Evolutionary conservation across 169 alveolate genomes (phyloP), one percentile per base, ranked within the genome.

Genomic region (Theileria annulata): DNA sequence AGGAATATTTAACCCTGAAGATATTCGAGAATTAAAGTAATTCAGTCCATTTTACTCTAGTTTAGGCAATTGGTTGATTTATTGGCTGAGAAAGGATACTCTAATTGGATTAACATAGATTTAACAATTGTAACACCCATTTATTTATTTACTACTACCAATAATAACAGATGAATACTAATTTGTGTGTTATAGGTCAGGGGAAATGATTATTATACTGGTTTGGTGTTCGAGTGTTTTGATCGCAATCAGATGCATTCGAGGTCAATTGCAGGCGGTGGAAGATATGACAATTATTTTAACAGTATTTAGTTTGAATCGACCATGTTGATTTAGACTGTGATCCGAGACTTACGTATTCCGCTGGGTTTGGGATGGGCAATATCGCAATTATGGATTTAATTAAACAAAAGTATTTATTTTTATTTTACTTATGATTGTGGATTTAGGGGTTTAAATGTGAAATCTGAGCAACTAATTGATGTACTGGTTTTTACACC

Each of bases 291-390:
- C 71, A 75, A 82, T 56, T 82, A 76, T 48, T 82, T 75, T 17
- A 30, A 58, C 28, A 49, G 79, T 72, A 27, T 31, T 28, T 56
- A 25, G 25, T 59, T 23, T 37, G 17, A 56, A 71, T 15, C 9
- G 25, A 27, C n/a, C 6, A 17, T 21, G 1, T 21, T 19, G 4
- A 2, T 62, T 15, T 62, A 62, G 71, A 62, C n/a, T 62, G 51
- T 62, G 76, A 82, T 17, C 51, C 77, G 2, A 70, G 60, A 31
- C 75, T 75, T 13, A 21, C 58, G 54, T 67, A 75, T 25, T 49
- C 86, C 17, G 89, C 75, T 30, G 89, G 89, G 21, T 82, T 82
- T 49, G 89, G 85, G 17, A 76, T 82, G 89, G 89, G 89, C 35
- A 82, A 82, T 33, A 58, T 82, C 28, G 89, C 77, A 58, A 67